Percentiles rank a stretch among this genome's conserved stretches.
phyloP scores from a whole-genome alignment of 345 rosid genomes.

The Gossypium rotundifolium region DNA sequence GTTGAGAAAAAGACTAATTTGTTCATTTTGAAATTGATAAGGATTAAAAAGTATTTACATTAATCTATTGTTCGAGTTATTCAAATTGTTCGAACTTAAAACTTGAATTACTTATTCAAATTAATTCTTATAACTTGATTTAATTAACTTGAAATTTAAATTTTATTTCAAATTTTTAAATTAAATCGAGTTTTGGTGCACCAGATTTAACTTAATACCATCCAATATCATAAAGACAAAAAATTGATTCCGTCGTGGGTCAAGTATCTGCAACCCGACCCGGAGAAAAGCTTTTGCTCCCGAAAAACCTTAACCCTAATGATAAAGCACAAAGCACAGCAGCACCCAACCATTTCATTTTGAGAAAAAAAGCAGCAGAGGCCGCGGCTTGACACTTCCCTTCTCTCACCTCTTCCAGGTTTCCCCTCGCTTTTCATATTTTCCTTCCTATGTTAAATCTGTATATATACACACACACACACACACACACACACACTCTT shows the following conservation, averaged over 20 bases:
- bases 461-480: not conserved
- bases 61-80: too few relatives aligned
- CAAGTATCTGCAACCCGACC: not conserved
- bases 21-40: accelerated
- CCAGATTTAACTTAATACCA: too few relatives aligned
- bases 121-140: too few relatives aligned
- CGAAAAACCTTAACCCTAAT: not conserved
- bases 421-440: not conserved
- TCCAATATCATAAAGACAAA: too few relatives aligned
- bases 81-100: too few relatives aligned
- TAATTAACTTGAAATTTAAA: too few relatives aligned
- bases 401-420: not conserved
- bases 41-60: accelerated
- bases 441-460: not conserved
- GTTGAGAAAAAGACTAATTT: too few relatives aligned
- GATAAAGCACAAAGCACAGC: too few relatives aligned
- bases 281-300: not conserved
- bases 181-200: accelerated
- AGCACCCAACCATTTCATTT: not conserved
- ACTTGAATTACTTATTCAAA: too few relatives aligned
- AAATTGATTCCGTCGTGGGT: not conserved
- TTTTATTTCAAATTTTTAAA: accelerated
- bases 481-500: too few relatives aligned
- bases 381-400: not conserved
- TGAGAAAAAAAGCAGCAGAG: not conserved